These are phyloP conservation scores for Pythium pyrilobum DNA, from an alignment of 352 stramenopile species.

Conservation along the genomic window DNA sequence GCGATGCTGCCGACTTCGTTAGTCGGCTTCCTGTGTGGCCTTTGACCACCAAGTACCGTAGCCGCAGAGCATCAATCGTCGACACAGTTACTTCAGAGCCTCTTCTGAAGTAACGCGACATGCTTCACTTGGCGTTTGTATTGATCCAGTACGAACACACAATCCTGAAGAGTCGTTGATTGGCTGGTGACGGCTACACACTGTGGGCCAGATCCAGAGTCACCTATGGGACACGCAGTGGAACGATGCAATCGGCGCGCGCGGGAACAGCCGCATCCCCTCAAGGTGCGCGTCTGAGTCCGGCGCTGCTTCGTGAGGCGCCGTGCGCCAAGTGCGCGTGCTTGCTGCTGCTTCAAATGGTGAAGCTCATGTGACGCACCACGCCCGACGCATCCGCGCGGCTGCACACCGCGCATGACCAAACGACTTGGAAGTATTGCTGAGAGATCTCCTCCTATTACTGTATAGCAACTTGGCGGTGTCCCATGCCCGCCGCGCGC, in stretches of 20 bases:
- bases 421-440: too few relatives aligned
- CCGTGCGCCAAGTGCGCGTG: too few relatives aligned
- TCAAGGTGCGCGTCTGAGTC: too few relatives aligned
- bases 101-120: slow-evolving; percentile 13
- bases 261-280: slow-evolving; percentile 11
- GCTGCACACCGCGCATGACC: too few relatives aligned
- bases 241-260: slow-evolving; percentile 2
- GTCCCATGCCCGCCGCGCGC: too few relatives aligned
- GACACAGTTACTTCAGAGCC: slow-evolving; percentile 24
- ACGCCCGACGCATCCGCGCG: too few relatives aligned
- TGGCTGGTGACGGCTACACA: slow-evolving; percentile 11
- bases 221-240: neutral
- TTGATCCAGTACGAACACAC: neutral
- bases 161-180: slow-evolving; percentile 31
- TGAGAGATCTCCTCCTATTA: too few relatives aligned
- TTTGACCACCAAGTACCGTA: slow-evolving; percentile 30
- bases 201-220: neutral
- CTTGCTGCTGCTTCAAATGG: too few relatives aligned
- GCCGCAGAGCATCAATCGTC: slow-evolving; percentile 25
- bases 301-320: neutral
- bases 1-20: neutral
- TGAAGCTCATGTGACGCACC: too few relatives aligned
- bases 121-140: slow-evolving; percentile 12
- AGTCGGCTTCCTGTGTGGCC: slow-evolving; percentile 20
- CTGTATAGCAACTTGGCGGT: too few relatives aligned